Conservation (phyloP, 345 rosid genomes). For the Populus euphratica region DNA sequence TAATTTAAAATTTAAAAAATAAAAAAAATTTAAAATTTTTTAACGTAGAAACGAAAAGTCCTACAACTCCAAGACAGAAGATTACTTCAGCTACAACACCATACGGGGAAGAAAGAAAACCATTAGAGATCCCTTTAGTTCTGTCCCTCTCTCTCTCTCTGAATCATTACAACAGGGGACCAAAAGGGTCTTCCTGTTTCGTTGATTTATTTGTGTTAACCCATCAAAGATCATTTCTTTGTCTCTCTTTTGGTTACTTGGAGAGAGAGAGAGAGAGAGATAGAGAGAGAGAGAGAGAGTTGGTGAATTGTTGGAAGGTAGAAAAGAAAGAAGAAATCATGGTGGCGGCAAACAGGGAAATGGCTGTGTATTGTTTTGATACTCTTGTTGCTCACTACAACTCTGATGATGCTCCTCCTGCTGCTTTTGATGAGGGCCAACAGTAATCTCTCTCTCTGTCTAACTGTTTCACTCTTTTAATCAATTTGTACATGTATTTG, state of each 20-base stretch:
- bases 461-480: neutral
- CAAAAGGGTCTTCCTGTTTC: neutral
- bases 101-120: too few species aligned
- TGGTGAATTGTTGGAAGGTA: neutral
- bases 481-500: neutral
- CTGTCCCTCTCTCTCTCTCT: neutral
- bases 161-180: neutral
- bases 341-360: slow-evolving; percentile 93
- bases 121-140: neutral
- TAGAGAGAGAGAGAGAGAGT: neutral
- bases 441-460: slow-evolving; percentile 41
- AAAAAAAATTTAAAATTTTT: too few species aligned
- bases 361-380: slow-evolving; percentile 99
- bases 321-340: slow-evolving; percentile 24
- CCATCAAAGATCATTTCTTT: neutral
- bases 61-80: too few species aligned
- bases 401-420: slow-evolving; percentile 75
- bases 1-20: too few species aligned
- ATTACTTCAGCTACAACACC: too few species aligned
- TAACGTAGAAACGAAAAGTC: too few species aligned
- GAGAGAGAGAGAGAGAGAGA: neutral
- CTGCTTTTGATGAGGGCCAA: slow-evolving; percentile 80
- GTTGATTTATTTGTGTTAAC: neutral
- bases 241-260: neutral
- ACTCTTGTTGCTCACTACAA: slow-evolving; percentile 87